phyloP scores from a whole-genome alignment of 768 basidiomycete genomes.

The Lactarius evosmus region DNA sequence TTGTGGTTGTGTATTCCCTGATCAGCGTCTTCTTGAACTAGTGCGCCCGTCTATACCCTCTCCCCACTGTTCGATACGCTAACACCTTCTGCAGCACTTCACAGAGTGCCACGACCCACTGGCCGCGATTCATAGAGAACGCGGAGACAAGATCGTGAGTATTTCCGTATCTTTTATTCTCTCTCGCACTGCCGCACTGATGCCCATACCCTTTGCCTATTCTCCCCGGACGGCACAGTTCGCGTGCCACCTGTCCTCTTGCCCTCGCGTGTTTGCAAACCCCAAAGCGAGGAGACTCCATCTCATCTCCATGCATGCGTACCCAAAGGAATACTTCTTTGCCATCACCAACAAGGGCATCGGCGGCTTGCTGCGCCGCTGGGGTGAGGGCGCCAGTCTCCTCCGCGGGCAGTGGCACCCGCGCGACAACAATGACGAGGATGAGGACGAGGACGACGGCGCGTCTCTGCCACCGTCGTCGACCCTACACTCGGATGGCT shows the following conservation, averaged over 20 bases:
- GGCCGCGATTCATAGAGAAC: constrained; percentile 68
- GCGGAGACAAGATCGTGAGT: constrained; percentile 82
- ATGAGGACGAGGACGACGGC: constrained; percentile 17
- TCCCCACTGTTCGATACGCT: constrained; percentile 7
- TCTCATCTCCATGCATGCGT: constrained; percentile 76
- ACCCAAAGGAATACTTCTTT: constrained; percentile 89
- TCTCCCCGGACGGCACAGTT: constrained; percentile 49
- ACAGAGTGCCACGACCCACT: constrained; percentile 88
- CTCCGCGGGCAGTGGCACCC: constrained; percentile 70
- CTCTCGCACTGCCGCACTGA: background rate
- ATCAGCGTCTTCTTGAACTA: constrained; percentile 70
- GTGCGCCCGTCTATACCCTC: constrained; percentile 45
- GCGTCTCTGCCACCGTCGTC: constrained; percentile 53
- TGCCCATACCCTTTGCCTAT: background rate
- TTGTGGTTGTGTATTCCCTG: constrained; percentile 84
- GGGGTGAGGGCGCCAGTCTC: constrained; percentile 84
- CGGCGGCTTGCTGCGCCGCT: constrained; percentile 70
- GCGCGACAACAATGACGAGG: constrained; percentile 34
- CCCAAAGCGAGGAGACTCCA: constrained; percentile 79
- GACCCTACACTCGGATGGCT: constrained; percentile 35
- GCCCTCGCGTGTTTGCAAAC: constrained; percentile 57
- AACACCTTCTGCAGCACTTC: constrained; percentile 51
- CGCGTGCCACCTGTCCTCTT: constrained; percentile 67
- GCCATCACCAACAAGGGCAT: constrained; percentile 89
- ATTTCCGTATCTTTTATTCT: constrained; percentile 11